phyloP scores from a whole-genome alignment of 2,329 filamentous ascomycete genomes.

The Calonectria crousiana region DNA sequence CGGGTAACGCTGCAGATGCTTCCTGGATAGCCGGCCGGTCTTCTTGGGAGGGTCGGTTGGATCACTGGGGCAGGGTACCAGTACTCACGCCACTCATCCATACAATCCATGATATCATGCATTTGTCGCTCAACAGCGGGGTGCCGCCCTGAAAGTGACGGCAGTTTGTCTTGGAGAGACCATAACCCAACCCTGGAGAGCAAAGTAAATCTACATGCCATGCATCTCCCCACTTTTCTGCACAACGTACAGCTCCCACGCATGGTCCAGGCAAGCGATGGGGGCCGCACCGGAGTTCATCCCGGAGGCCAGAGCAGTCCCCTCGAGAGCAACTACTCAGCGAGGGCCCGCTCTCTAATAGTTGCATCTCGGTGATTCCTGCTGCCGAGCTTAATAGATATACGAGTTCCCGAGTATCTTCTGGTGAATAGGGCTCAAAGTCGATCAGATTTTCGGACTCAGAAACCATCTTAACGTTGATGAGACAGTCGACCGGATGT shows the following conservation, averaged over 20 bases:
- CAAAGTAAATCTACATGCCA: constrained; percentile 26
- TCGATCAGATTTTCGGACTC: not conserved
- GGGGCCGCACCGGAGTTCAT: constrained; percentile 31
- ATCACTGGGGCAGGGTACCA: constrained; percentile 2
- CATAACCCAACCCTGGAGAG: constrained; percentile 15
- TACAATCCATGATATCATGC: constrained; percentile 28
- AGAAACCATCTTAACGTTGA: not conserved
- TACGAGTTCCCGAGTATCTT: too few relatives aligned
- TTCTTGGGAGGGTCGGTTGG: constrained; percentile 7
- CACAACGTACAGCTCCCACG: constrained; percentile 16
- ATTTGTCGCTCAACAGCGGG: constrained; percentile 31
- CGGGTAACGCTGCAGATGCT: not conserved
- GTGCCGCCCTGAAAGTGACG: constrained; percentile 23
- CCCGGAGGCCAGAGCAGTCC: constrained; percentile 37
- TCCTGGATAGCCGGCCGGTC: constrained; percentile 17
- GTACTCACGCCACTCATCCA: constrained; percentile 10
- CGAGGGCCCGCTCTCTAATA: not conserved
- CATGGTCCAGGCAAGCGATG: constrained; percentile 13
- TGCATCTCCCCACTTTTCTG: constrained; percentile 30
- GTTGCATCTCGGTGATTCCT: not conserved
- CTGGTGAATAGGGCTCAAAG: not conserved
- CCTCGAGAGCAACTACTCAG: not conserved
- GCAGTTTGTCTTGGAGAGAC: constrained; percentile 8
- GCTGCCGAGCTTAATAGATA: not conserved
- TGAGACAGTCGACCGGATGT: constrained; percentile 17